A percentile compares a stretch with the other conserved stretches of the same genome.
Evolutionary conservation across 805 yeast genomes (phyloP).

Genomic region (Wilhelminamyces savonicus): DNA sequence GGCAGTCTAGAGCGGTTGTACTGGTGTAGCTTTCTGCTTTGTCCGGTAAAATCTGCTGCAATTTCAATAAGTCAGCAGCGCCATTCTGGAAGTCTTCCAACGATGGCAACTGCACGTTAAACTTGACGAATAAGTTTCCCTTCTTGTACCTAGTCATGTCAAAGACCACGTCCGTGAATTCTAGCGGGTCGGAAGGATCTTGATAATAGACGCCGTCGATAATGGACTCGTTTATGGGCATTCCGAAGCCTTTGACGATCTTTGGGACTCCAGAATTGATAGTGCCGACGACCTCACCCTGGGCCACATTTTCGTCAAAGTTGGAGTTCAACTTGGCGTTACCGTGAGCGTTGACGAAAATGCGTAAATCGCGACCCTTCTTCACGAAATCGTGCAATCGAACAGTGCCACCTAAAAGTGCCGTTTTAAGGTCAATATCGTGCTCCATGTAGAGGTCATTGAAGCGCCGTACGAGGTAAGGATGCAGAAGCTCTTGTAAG

Average conservation of each 20-base stretch:
- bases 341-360: conserved; percentile 34
- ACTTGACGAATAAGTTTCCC: conserved; percentile 35
- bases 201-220: conserved; percentile 21
- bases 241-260: conserved; percentile 47
- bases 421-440: conserved; percentile 46
- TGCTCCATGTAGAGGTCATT: conserved; percentile 39
- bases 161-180: conserved; percentile 10
- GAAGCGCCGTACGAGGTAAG: conserved; percentile 34
- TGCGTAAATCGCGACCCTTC: conserved; percentile 22
- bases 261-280: conserved; percentile 44
- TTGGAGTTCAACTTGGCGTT: conserved; percentile 6
- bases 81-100: conserved; percentile 19
- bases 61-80: conserved; percentile 12
- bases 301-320: conserved; percentile 11
- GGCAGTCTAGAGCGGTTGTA: conserved; percentile 7
- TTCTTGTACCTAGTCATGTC: conserved; percentile 15
- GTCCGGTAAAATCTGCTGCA: conserved; percentile 14
- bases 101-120: conserved; percentile 30
- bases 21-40: background rate
- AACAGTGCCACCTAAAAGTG: conserved; percentile 52
- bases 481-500: conserved; percentile 36
- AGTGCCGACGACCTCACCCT: conserved; percentile 48
- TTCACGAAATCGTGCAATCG: conserved; percentile 25
- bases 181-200: conserved; percentile 8
- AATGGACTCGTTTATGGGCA: conserved; percentile 44